Evolutionary conservation across 352 stramenopile species (phyloP).

Genomic region (Phytophthora kernoviae): DNA sequence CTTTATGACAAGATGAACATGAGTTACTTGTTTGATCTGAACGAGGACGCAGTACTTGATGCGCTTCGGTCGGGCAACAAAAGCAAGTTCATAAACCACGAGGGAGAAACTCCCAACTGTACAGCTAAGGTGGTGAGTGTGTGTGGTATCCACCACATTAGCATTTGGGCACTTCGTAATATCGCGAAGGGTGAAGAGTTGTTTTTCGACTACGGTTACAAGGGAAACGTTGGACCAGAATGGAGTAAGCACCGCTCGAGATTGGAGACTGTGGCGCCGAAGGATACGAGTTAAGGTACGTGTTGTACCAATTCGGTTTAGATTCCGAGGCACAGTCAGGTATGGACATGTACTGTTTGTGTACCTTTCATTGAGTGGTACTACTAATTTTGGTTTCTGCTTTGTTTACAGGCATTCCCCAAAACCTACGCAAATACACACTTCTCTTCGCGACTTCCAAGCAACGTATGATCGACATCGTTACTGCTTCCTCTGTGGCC

Average conservation of each 20-base stretch:
- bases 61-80: conserved; percentile 92
- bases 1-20: conserved; percentile 85
- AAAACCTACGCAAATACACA: too few species aligned
- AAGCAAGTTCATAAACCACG: conserved; percentile 89
- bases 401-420: too few species aligned
- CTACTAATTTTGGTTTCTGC: too few species aligned
- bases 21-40: conserved; percentile 92
- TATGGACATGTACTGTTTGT: too few species aligned
- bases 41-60: conserved; percentile 88
- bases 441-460: too few species aligned
- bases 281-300: conserved; percentile 16
- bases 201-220: conserved; percentile 69
- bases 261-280: neutral
- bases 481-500: too few species aligned
- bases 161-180: conserved; percentile 82
- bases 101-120: conserved; percentile 65
- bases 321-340: too few species aligned
- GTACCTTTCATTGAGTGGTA: too few species aligned
- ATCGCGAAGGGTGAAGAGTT: conserved; percentile 78
- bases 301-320: neutral
- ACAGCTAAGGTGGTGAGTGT: conserved; percentile 76
- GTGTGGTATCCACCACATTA: conserved; percentile 89
- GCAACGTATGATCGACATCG: too few species aligned
- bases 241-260: conserved; percentile 44
- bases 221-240: conserved; percentile 53